These are phyloP conservation scores for Emericellopsis terricola DNA, from an alignment of 495 filamentous ascomycete genomes.

Conservation along the genomic window DNA sequence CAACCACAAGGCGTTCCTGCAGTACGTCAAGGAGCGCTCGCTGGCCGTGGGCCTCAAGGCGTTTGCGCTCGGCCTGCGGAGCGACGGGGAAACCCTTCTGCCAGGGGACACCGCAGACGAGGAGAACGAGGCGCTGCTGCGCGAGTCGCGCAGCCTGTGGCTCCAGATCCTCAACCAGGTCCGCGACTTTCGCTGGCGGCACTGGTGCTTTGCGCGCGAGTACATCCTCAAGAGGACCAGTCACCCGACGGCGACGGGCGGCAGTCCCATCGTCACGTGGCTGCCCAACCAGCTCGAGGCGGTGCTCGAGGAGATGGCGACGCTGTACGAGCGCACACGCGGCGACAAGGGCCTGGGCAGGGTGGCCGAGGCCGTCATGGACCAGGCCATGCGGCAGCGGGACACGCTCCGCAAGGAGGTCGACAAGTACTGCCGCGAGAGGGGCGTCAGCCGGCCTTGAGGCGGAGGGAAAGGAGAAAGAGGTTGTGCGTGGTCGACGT, in stretches of 20 bases:
- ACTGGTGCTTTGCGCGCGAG: conserved; percentile 89
- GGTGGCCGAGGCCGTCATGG: conserved; percentile 44
- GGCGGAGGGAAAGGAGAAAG: too few relatives aligned
- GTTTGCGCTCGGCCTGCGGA: conserved; percentile 37
- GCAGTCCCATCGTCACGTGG: conserved; percentile 85
- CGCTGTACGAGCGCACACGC: conserved; percentile 34
- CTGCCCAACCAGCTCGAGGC: conserved; percentile 69
- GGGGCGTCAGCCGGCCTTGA: conserved; percentile 23
- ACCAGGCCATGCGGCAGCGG: conserved; percentile 45
- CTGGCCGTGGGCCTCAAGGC: conserved; percentile 36
- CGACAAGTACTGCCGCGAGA: conserved; percentile 57
- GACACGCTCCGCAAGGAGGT: conserved; percentile 63
- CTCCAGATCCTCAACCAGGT: conserved; percentile 63
- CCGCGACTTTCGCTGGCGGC: conserved; percentile 79
- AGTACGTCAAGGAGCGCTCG: conserved; percentile 41
- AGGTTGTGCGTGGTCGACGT: too few relatives aligned
- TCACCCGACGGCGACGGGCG: conserved; percentile 78
- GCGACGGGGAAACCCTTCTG: too few relatives aligned
- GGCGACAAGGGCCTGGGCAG: conserved; percentile 18
- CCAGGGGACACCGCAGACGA: conserved; percentile 4
- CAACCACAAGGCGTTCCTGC: conserved; percentile 71
- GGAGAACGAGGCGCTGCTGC: conserved; percentile 9
- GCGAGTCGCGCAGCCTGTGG: conserved; percentile 37
- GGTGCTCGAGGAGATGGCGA: conserved; percentile 58
- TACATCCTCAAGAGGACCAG: conserved; percentile 73